These are phyloP conservation scores for Ophiostoma tasmaniense DNA, from an alignment of 2,329 filamentous ascomycete genomes.

Conservation along the genomic window DNA sequence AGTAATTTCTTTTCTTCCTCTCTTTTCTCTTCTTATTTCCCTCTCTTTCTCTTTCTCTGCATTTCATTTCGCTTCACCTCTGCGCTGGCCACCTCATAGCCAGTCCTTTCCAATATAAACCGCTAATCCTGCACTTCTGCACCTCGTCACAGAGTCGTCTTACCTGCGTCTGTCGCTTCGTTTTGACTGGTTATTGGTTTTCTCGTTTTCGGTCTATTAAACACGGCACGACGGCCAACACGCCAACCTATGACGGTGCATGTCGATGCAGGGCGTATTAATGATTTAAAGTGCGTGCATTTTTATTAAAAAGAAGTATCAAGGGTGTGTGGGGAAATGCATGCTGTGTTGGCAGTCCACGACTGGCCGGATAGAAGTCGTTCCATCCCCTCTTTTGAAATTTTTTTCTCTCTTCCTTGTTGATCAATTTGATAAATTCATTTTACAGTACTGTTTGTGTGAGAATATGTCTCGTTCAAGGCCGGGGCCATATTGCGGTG, in stretches of 20 bases:
- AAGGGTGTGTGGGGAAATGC: not conserved
- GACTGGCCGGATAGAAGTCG: not conserved
- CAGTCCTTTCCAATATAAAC: not conserved
- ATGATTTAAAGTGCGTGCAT: not conserved
- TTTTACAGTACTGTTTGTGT: no score
- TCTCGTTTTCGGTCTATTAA: not conserved
- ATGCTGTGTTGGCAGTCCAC: conserved; percentile 8
- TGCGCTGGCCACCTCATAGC: not conserved
- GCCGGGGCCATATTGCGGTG: conserved; percentile 5
- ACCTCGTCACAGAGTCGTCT: not conserved
- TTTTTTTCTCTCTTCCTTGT: not conserved
- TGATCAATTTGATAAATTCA: not conserved
- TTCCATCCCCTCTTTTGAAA: not conserved
- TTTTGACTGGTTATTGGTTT: not conserved
- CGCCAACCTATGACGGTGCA: no score
- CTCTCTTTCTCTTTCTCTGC: not conserved
- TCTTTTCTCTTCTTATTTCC: not conserved
- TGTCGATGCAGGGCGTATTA: not conserved
- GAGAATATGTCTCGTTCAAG: conserved; percentile 8
- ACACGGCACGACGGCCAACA: no score
- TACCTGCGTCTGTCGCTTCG: not conserved
- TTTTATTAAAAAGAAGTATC: not conserved
- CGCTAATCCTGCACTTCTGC: not conserved
- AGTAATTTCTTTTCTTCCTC: not conserved
- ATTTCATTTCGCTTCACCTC: not conserved